Percentiles rank a stretch among this genome's conserved stretches.
Conservation (phyloP, 768 basidiomycete genomes). For the Hygrophoropsis aurantiaca region DNA sequence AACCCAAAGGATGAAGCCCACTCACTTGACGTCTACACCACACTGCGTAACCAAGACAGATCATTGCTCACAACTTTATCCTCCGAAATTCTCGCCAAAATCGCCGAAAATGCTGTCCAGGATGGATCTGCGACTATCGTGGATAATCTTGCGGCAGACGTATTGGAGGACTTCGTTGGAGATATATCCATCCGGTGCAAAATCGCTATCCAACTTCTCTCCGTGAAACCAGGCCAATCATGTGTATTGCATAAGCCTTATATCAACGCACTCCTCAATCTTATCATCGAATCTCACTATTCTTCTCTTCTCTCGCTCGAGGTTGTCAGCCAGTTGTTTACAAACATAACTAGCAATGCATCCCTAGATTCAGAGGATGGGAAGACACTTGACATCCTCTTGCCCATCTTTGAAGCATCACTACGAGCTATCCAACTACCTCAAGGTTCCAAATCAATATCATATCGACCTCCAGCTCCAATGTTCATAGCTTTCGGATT, state of each 20-base stretch:
- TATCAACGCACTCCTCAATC: constrained; percentile 19
- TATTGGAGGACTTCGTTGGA: constrained; percentile 31
- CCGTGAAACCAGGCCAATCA: constrained; percentile 16
- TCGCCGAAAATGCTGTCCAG: constrained; percentile 30
- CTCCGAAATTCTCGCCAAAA: constrained; percentile 22
- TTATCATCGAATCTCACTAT: constrained; percentile 15
- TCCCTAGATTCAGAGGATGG: constrained; percentile 15
- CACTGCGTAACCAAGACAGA: constrained; percentile 26
- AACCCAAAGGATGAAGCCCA: constrained; percentile 16
- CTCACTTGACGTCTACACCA: constrained; percentile 27
- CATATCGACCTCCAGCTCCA: constrained; percentile 37
- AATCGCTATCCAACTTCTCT: constrained; percentile 26
- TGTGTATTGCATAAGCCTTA: constrained; percentile 20
- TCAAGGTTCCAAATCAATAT: constrained; percentile 25
- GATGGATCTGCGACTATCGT: constrained; percentile 30
- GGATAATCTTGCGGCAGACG: constrained; percentile 41
- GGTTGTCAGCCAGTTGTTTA: constrained; percentile 15
- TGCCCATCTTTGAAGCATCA: constrained; percentile 30
- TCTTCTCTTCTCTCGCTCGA: constrained; percentile 13
- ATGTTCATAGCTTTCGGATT: constrained; percentile 43
- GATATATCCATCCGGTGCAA: constrained; percentile 16
- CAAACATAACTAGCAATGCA: constrained; percentile 18
- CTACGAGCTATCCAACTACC: constrained; percentile 25
- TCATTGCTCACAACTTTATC: constrained; percentile 21
- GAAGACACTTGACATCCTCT: constrained; percentile 24